A percentile compares a stretch with the other conserved stretches of the same genome.
These are phyloP conservation scores for Lathyrus oleraceus DNA, from an alignment of 306 rosid species.

Conservation along the genomic window DNA sequence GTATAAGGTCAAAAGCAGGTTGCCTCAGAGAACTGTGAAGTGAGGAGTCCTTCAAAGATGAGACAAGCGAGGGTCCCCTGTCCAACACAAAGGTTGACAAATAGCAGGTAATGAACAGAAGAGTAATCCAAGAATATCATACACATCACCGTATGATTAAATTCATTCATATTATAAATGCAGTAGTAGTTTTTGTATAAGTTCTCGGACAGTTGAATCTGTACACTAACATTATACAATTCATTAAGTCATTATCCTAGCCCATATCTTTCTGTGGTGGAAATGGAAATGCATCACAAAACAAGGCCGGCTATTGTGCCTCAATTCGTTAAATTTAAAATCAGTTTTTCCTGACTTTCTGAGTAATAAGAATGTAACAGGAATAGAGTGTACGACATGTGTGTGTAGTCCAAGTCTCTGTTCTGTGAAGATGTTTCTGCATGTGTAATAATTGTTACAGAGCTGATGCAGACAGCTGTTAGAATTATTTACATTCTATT, in stretches of 20 bases:
- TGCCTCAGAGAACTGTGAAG: slow-evolving; percentile 91
- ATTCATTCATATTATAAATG: slow-evolving; percentile 1
- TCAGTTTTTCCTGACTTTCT: slow-evolving; percentile 5
- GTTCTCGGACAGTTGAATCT: slow-evolving; percentile 13
- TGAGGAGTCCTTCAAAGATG: slow-evolving; percentile 85
- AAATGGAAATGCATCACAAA: slow-evolving; percentile 6
- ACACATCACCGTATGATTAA: slow-evolving; percentile 2
- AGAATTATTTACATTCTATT: neutral
- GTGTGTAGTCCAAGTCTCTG: neutral
- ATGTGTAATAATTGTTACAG: neutral
- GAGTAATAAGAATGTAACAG: neutral
- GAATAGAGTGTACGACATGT: neutral
- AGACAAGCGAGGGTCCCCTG: slow-evolving; percentile 96
- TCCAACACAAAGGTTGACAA: slow-evolving; percentile 44
- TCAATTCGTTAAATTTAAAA: neutral
- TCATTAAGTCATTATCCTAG: neutral
- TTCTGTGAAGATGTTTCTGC: slow-evolving; percentile 10
- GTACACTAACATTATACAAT: slow-evolving; percentile 19
- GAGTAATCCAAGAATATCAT: slow-evolving; percentile 24
- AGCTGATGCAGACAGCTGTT: neutral
- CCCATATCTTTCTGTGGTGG: neutral
- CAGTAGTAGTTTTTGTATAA: slow-evolving; percentile 27
- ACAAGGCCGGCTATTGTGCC: slow-evolving; percentile 17
- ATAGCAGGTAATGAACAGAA: slow-evolving; percentile 34
- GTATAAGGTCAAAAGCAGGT: slow-evolving; percentile 95